Evolutionary conservation across 2,329 filamentous ascomycete species (phyloP).

Genomic region (Diaporthe ilicicola): DNA sequence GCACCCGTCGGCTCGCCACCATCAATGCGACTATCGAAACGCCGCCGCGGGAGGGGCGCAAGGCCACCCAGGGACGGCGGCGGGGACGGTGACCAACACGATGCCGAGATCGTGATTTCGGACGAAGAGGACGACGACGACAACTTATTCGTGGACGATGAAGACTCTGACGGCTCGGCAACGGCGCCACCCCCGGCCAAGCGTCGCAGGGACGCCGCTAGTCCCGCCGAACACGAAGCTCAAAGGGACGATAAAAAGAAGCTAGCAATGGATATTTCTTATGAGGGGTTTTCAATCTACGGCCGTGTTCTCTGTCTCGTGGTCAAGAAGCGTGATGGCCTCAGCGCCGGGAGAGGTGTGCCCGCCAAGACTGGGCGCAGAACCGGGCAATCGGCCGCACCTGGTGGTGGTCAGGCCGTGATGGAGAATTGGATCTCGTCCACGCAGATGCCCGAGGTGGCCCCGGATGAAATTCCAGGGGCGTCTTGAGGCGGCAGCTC

Average conservation of each 20-base stretch:
- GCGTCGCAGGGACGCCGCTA: conserved; percentile 50
- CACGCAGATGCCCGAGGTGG: conserved; percentile 69
- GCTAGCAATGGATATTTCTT: conserved; percentile 82
- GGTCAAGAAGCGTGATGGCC: conserved; percentile 71
- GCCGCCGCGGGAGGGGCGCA: conserved; percentile 42
- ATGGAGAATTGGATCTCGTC: conserved; percentile 89
- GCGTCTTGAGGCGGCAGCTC: conserved; percentile 19
- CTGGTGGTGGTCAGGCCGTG: conserved; percentile 66
- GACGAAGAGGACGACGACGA: conserved; percentile 31
- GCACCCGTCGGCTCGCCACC: conserved; percentile 38
- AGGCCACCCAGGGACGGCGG: conserved; percentile 40
- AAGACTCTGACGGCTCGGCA: conserved; percentile 43
- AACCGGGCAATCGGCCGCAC: conserved; percentile 40
- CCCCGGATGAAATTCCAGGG: conserved; percentile 39
- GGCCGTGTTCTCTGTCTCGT: conserved; percentile 92
- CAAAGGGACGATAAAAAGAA: conserved; percentile 86
- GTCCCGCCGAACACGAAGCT: conserved; percentile 39
- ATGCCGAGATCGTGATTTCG: conserved; percentile 36
- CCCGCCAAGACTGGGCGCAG: conserved; percentile 34
- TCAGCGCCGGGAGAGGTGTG: conserved; percentile 37
- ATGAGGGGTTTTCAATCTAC: conserved; percentile 96
- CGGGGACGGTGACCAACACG: conserved; percentile 46
- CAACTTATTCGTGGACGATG: conserved; percentile 39
- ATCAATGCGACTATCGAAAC: conserved; percentile 39
- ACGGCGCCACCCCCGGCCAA: conserved; percentile 55